Base-by-base conservation (phyloP, 495 filamentous ascomycete species). In the Astrothelium subdiscretum region DNA sequence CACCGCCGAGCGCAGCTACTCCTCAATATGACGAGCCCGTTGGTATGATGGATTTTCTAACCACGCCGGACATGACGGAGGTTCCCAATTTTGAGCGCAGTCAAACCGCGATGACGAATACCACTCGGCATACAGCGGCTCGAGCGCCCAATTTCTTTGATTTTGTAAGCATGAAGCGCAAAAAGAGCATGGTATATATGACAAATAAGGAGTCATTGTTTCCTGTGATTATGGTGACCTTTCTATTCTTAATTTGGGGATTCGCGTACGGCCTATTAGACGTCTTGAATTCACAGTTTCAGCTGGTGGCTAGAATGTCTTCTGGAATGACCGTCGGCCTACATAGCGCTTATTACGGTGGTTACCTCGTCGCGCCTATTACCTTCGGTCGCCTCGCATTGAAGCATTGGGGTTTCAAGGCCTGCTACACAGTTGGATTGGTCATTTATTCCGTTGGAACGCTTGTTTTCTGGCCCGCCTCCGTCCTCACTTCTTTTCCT, bases 81-180 rank as follows among this genome's bases (percentile, higher is more conserved):
- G 48, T 70, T 27, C 63, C 71, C 4, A 29, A 29, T 32, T 20
- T 63, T n/a, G 59, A 67, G 63, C 69, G 57, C 43, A 72, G 43
- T 59, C 66, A 64, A 38, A 73, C 72, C 18, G 60, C 62, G 20
- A 59, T 52, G 22, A 73, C 71, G 1, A 70, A 69, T 32, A 70
- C 66, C 2, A 65, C 68, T n/a, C 64, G 59, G 40, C 42, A 58
- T 51, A 67, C 59, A 74, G 44, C 67, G 72, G 35, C 59, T 2
- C 40, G 63, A 70, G 78, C 71, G 20, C 63, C 69, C 3, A 81
- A 77, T 0, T 81, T 85, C 65, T 92, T 92, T 70, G 89, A 90
- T 42, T 96, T 96, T 67, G 88, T 95, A 63, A 89, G 91, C 65
- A 85, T 94, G 79, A 82, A 81, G 61, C 79, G 80, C 31, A 85